These are phyloP conservation scores for Gastrolobium bilobum DNA, from an alignment of 306 rosid genomes.

Conservation along the genomic window DNA sequence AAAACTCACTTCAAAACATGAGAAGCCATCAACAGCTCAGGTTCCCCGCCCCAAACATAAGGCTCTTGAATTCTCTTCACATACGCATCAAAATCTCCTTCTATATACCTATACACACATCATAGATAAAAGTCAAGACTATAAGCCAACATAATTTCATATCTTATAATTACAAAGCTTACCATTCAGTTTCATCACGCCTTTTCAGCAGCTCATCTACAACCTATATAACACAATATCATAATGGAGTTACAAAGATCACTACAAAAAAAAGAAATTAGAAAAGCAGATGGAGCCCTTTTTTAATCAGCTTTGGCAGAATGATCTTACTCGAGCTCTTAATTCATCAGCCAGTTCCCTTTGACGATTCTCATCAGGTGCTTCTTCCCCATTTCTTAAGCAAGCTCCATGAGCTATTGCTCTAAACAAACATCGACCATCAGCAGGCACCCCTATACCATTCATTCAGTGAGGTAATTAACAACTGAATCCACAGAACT, in stretches of 20 bases:
- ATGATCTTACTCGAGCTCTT: slow-evolving; percentile 75
- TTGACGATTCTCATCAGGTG: slow-evolving; percentile 87
- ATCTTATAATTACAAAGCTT: slow-evolving; percentile 34
- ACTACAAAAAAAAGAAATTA: not conserved
- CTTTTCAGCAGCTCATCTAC: slow-evolving; percentile 84
- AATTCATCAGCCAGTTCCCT: slow-evolving; percentile 92
- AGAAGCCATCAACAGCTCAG: slow-evolving; percentile 93
- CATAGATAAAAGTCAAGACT: slow-evolving; percentile 1
- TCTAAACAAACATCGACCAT: slow-evolving; percentile 92
- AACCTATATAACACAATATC: slow-evolving; percentile 61
- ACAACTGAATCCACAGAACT: not conserved
- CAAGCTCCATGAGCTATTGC: slow-evolving; percentile 93
- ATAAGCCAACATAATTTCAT: slow-evolving; percentile 27
- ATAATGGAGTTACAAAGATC: slow-evolving; percentile 1
- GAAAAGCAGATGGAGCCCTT: not conserved
- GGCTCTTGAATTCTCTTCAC: slow-evolving; percentile 77
- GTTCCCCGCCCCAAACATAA: slow-evolving; percentile 96
- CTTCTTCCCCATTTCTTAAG: slow-evolving; percentile 81
- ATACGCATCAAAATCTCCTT: slow-evolving; percentile 89
- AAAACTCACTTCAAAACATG: slow-evolving; percentile 85
- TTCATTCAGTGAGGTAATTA: slow-evolving; percentile 20
- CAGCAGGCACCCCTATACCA: slow-evolving; percentile 81
- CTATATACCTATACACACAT: slow-evolving; percentile 72
- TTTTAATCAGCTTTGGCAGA: not conserved
- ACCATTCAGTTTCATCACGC: slow-evolving; percentile 96